Evolutionary conservation across 2,329 filamentous ascomycete genomes (phyloP).

Genomic region (Penicillium sp.): DNA sequence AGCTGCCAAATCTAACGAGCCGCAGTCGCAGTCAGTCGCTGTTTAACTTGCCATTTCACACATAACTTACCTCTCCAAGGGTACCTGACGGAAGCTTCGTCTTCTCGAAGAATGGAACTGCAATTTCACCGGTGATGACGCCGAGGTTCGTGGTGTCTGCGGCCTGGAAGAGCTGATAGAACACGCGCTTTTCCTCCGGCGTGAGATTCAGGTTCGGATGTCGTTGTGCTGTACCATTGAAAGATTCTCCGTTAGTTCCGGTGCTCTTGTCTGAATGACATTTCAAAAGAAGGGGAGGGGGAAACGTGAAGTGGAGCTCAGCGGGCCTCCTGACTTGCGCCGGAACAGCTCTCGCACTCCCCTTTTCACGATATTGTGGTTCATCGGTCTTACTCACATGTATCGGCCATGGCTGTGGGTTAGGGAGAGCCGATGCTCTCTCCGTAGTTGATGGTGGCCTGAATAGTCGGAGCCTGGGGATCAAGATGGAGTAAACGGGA

Average conservation of each 20-base stretch:
- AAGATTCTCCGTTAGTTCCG: constrained; percentile 26
- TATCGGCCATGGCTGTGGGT: constrained; percentile 35
- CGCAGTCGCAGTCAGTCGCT: constrained; percentile 4
- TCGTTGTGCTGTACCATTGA: constrained; percentile 27
- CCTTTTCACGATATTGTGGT: background rate
- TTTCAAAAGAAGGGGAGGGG: constrained; percentile 6
- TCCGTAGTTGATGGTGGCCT: constrained; percentile 19
- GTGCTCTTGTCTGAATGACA: background rate
- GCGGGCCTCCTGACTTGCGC: constrained; percentile 26
- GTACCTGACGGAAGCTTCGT: constrained; percentile 82
- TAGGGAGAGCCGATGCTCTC: constrained; percentile 30
- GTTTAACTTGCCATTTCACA: background rate
- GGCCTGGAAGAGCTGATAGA: constrained; percentile 87
- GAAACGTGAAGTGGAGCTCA: constrained; percentile 16
- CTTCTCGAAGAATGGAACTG: constrained; percentile 97
- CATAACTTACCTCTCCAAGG: constrained; percentile 73
- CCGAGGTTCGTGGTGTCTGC: constrained; percentile 89
- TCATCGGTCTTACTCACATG: constrained; percentile 22
- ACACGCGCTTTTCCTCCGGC: constrained; percentile 88
- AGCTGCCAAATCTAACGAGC: constrained; percentile 89
- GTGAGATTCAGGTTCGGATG: constrained; percentile 77
- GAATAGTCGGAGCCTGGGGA: constrained; percentile 20
- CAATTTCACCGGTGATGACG: constrained; percentile 92
- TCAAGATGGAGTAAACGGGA: constrained; percentile 16
- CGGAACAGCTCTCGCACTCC: constrained; percentile 5